Base-by-base conservation (phyloP, 306 rosid species). In the Astragalus membranaceus region DNA sequence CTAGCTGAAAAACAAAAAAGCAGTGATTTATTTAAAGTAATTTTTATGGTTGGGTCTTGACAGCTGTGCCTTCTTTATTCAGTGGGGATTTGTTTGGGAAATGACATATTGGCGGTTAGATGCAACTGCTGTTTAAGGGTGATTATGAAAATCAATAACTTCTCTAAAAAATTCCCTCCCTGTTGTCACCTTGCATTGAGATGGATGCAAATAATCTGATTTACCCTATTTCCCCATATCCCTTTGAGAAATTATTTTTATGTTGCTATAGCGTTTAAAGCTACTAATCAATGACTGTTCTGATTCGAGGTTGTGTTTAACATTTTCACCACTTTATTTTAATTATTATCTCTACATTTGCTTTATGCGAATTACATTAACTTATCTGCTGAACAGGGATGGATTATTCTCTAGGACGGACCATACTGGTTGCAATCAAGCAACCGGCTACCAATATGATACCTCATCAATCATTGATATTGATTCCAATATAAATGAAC, bases 381-480 rank as follows among this genome's bases (percentile, higher is more conserved):
- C 54, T 64, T n/a, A 8, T 77, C 78, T 69, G 57, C 63, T 84
- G 72, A 70, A 62, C 64, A 94, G 99, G 91, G 97, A 91, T 59
- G 99, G 95, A 47, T 84, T 90, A 66, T 78, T 75, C 84, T 86
- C 88, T 59, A 70, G 84, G 74, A 72, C 77, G 88, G 91, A 90
- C 51, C 72, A 29, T 71, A 74, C 88, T 85, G 79, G 70, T 58
- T 80, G 83, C 81, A 78, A 72, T 65, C 90, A 80, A 89, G 83
- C 75, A 60, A 76, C 86, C 73, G 69, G 80, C 86, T 76, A 68
- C 57, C 78, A 58, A 53, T 80, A 78, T 16, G 95, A 84, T 60
- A 52, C 80, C 73, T 79, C 82, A 46, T 74, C 85, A 48, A 77
- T 68, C 67, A 63, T 66, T 64, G 89, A 81, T 56, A 59, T 35